Conservation (phyloP, 345 rosid genomes). For the Erodium maritimum region DNA sequence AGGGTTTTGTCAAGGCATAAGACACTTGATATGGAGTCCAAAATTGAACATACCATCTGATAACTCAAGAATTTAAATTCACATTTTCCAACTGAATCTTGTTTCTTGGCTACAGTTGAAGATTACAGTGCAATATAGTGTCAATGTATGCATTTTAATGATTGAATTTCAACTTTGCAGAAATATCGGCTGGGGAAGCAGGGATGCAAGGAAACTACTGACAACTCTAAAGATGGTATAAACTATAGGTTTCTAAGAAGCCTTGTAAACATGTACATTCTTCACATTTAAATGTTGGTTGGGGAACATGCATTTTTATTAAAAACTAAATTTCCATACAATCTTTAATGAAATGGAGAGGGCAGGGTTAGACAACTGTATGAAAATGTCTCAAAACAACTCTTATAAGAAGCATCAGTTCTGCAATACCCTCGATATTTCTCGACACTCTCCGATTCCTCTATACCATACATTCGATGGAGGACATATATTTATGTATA, state of each 20-base stretch:
- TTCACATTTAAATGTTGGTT: too few species aligned
- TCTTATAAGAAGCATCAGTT: neutral
- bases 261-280: neutral
- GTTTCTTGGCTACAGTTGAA: too few species aligned
- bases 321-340: neutral
- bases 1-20: neutral
- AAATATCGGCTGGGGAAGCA: conserved; percentile 86
- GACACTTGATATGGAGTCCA: neutral
- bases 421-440: neutral
- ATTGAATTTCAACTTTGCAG: conserved; percentile 21
- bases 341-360: neutral
- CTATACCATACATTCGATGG: too few species aligned
- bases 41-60: neutral
- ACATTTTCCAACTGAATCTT: too few species aligned
- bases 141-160: neutral
- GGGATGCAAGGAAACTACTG: conserved; percentile 63
- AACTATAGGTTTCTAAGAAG: neutral
- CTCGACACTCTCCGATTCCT: neutral
- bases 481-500: too few species aligned
- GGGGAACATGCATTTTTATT: neutral
- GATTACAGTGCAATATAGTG: too few species aligned
- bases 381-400: neutral
- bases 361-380: neutral
- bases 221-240: conserved; percentile 80
- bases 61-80: too few species aligned